Base-by-base conservation (phyloP, 2,329 filamentous ascomycete genomes). In the Amphichorda felina region DNA sequence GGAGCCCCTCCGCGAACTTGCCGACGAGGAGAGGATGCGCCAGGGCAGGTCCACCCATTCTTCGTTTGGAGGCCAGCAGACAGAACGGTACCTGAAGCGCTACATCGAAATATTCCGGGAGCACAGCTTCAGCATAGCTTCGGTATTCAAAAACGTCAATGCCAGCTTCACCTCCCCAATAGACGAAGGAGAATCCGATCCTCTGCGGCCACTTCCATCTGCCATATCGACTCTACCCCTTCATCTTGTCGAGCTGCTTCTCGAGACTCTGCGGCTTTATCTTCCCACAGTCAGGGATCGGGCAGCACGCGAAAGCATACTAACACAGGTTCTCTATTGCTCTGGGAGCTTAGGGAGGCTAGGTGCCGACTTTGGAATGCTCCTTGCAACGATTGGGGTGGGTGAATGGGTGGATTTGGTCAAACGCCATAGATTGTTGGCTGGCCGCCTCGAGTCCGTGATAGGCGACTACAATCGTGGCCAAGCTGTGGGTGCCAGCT, bases 81-180 rank as follows among this genome's bases (percentile, higher is more conserved):
- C 88, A 1, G 91, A 96, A 56, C 74, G 87, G 35, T 98, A 87
- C 49, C 63, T 98, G 30, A 98, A 96, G 57, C 75, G 88, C 33
- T 98, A 94, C 57, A 84, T 98, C 48, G 91, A 98, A 54, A 87
- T 98, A 19, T 96, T 96, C 55, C 82, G 91, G 35, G 91, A 98
- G 58, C 91, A 98, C 57, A 94, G 85, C 53, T 98, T 98, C 55
- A 83, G 81, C 30, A 94, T 96, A 40, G 77, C 96, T 19, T 94
- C 86, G 39, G 86, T 96, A 70, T 95, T 93, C 57, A 84, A 80
- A 49, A 91, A 82, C 49, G 86, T 96, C 0, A 66, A 72, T 3
- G 68, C 75, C 4, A 56, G 55, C 35, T 48, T 59, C 30, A 36
- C 43, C 10, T 34, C 41, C 3, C 34, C 47, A 19, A 32, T 34